Conservation (phyloP, 73 alveolate genomes). For the Paramecium primaurelia region DNA sequence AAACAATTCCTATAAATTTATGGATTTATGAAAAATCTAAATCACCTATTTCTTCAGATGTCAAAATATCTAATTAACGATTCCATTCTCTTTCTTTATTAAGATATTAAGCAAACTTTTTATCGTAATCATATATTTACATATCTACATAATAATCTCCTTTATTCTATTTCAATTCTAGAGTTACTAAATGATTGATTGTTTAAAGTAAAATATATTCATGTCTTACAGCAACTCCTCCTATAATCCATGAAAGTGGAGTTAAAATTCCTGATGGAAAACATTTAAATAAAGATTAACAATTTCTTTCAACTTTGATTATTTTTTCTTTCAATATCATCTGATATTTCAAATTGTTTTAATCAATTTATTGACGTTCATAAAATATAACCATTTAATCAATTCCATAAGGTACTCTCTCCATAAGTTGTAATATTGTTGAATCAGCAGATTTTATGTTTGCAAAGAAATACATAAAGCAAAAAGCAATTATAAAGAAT, state of each 20-base stretch:
- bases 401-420: neutral
- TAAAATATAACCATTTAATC: neutral
- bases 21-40: neutral
- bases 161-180: neutral
- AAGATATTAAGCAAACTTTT: neutral
- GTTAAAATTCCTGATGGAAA: conserved; percentile 39
- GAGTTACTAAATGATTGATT: neutral
- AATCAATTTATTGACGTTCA: neutral
- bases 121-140: neutral
- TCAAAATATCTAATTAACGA: neutral
- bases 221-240: conserved; percentile 20
- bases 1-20: neutral
- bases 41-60: neutral
- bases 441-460: neutral
- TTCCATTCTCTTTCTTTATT: conserved; percentile 2
- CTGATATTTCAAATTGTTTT: neutral
- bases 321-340: neutral
- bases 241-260: conserved; percentile 5
- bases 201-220: neutral
- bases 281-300: conserved; percentile 18
- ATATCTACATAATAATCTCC: neutral
- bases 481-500: neutral
- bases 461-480: neutral
- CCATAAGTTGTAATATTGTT: neutral
- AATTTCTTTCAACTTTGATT: neutral